Evolutionary conservation across 306 rosid genomes (phyloP), one percentile per base, ranked within the genome.

Genomic region (Castanea mollissima): DNA sequence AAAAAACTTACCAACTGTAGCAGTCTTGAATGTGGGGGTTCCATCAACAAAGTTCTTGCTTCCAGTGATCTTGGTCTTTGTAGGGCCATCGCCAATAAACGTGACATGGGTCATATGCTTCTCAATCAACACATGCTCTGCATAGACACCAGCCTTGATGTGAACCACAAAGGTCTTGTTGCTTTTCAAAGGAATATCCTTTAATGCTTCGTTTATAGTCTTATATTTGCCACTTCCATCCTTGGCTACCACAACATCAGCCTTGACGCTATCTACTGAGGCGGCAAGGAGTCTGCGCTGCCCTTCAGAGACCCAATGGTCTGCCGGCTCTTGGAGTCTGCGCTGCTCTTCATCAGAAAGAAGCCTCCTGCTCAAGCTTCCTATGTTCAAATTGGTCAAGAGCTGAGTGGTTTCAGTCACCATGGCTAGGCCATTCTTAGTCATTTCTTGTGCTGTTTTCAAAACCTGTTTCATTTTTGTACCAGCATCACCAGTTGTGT

Each of bases 61-160:
- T 1, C 83, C 89, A 2, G 88, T 86, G 89, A 94, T 76, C 55
- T 1, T 86, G 51, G 97, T 89, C 71, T 85, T 88, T 6, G 86
- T 80, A 6, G 98, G 90, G 34, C 98, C 98, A 59, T 94, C 98
- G 9, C 97, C 98, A 18, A 89, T 57, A 64, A 94, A 56, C 32
- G 87, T 81, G 59, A 94, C 86, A 35, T 74, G 38, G 7, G 80
- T 83, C 93, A 85, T 87, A 1, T 3, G 0, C 77, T 79, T 82
- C 3, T 32, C 31, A 3, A 94, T 0, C 2, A 27, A 4, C 1
- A 92, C 90, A 7, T 44, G 21, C 81, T 91, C 97, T 0, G 23
- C 31, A 25, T 92, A 94, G 27, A 87, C 74, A 5, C 98, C 98
- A 3, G 77, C 90, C 83, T 91, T 92, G 21, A 94, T 78, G 34